phyloP scores from a whole-genome alignment of 78 protist genomes.

The Anaeramoeba flamelloides region DNA sequence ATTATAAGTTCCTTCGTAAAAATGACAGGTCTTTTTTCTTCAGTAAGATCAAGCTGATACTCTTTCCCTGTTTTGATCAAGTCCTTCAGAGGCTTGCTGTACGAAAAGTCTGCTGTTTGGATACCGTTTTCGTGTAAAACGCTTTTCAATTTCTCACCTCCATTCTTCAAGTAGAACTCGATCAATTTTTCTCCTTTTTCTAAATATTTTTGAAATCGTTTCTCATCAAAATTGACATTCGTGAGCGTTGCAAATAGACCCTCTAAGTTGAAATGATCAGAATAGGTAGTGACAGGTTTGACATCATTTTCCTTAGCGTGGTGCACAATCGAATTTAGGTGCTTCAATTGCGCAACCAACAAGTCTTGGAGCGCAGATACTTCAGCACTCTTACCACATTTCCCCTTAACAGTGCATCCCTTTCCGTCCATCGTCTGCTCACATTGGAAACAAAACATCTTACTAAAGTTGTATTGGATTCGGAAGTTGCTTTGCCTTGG shows the following conservation, averaged over 20 bases:
- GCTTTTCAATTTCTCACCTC: too few species aligned
- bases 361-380: constrained; percentile 52
- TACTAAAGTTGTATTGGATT: too few species aligned
- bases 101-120: not conserved
- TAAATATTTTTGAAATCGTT: constrained; percentile 13
- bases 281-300: not conserved
- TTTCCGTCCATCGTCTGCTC: constrained; percentile 40
- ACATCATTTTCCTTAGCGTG: not conserved
- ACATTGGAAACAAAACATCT: constrained; percentile 64
- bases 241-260: constrained; percentile 45
- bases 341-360: constrained; percentile 19
- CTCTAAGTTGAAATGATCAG: constrained; percentile 11
- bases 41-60: not conserved
- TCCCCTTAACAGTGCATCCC: constrained; percentile 31
- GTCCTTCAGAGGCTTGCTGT: not conserved
- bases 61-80: not conserved
- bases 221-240: constrained; percentile 46
- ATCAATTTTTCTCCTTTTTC: not conserved
- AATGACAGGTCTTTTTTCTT: not conserved
- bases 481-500: too few species aligned
- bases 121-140: not conserved
- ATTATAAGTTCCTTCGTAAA: constrained; percentile 26
- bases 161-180: not conserved
- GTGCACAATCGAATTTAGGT: constrained; percentile 9
- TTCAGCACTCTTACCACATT: constrained; percentile 46